Evolutionary conservation across 2,329 filamentous ascomycete species (phyloP), one percentile per base, ranked within the genome.

Genomic region (Elsinoe ampelina): DNA sequence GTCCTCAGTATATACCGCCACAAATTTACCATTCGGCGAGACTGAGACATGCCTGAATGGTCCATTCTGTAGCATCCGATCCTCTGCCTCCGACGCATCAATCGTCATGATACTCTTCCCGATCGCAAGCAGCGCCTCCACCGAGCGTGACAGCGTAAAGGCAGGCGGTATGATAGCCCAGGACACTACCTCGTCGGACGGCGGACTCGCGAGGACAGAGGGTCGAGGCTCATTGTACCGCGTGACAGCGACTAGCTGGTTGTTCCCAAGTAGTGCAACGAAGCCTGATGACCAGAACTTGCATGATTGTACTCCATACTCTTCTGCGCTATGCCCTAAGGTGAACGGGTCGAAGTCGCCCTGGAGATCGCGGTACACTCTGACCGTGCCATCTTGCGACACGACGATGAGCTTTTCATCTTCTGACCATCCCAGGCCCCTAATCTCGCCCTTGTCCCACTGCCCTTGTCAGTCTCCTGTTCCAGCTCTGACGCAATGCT

Each of bases 261-360:
- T 96, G 73, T 96, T 95, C 8, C 84, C 83, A 17, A 97, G 80
- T 38, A 98, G 77, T 6, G 91, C 93, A 20, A 97, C 92, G 71
- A 98, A 89, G n/a, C 93, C 93, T 30, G 83, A 83, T 51, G 85
- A 82, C 76, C 95, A 97, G 74, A 98, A 98, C 57, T 84, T 84
- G 74, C 92, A 97, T n/a, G 85, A 85, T 63, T 84, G 79, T 17
- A 98, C 91, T 22, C 92, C 87, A 65, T 86, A 83, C 62, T 95
- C 88, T 65, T 97, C 93, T 20, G 91, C 85, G 20, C 88, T 81
- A 70, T 95, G 86, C 55, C 92, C 93, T 0, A 98, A 77, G 1
- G 88, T 91, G 71, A 97, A 98, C 58, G 95, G 91, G 13, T 86
- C 89, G 68, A 98, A 98, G 68, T 97, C 92, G 60, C 87, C 89